Conservation (phyloP, 257 asterid species). For the Scutellaria baicalensis region DNA sequence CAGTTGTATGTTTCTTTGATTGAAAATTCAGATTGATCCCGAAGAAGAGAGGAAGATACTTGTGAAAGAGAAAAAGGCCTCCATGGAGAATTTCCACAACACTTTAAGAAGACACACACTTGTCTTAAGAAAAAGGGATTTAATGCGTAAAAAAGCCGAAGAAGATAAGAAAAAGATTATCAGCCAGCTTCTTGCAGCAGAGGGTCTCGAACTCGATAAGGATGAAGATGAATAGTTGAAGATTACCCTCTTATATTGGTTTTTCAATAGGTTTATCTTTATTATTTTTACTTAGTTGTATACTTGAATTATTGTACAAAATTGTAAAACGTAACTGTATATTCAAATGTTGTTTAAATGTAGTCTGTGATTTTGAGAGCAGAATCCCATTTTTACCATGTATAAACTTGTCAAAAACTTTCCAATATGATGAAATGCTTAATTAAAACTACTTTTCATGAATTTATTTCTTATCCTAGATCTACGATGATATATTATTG, state of each 20-base stretch:
- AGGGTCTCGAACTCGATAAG: conserved; percentile 84
- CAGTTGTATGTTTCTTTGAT: neutral
- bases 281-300: neutral
- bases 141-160: conserved; percentile 71
- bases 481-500: no score
- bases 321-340: neutral
- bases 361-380: neutral
- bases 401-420: neutral
- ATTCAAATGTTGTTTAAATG: neutral
- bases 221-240: conserved; percentile 48
- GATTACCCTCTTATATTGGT: neutral
- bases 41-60: conserved; percentile 86
- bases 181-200: conserved; percentile 80
- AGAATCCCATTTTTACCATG: neutral
- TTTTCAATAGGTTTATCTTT: neutral
- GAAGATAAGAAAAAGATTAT: conserved; percentile 64
- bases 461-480: no score
- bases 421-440: neutral
- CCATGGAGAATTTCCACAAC: conserved; percentile 55
- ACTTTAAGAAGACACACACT: conserved; percentile 80
- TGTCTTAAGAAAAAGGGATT: conserved; percentile 68
- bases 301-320: neutral
- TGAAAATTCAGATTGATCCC: conserved; percentile 60
- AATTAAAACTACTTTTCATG: no score
- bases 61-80: conserved; percentile 77